phyloP scores from a whole-genome alignment of 768 basidiomycete species.

The Amylocystis lapponica region DNA sequence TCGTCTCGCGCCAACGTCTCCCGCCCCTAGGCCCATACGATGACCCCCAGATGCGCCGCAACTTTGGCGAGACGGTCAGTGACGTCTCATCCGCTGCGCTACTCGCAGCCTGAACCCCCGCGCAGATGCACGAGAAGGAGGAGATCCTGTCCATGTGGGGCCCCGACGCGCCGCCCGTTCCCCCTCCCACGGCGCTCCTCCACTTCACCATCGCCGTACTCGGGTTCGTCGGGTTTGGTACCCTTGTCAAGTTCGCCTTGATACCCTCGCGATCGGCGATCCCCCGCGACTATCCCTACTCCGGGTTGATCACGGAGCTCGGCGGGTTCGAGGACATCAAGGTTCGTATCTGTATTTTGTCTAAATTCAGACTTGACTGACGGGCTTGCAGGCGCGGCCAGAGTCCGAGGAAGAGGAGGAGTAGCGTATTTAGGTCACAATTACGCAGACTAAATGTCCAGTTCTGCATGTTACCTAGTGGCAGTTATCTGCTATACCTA shows the following conservation, averaged over 20 bases:
- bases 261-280: constrained; percentile 59
- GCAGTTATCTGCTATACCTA: too few relatives aligned
- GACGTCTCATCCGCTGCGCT: constrained; percentile 5
- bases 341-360: constrained; percentile 36
- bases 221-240: constrained; percentile 61
- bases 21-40: constrained; percentile 64
- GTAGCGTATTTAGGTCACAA: background rate
- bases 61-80: constrained; percentile 74
- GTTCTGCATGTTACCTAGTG: too few relatives aligned
- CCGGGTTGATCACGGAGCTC: constrained; percentile 69
- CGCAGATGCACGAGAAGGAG: constrained; percentile 73
- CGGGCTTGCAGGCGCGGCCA: constrained; percentile 9
- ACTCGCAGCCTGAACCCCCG: constrained; percentile 7
- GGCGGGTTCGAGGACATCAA: constrained; percentile 77
- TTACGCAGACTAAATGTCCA: too few relatives aligned
- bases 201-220: constrained; percentile 59
- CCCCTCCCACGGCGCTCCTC: constrained; percentile 52
- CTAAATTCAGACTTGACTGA: background rate
- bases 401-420: constrained; percentile 12
- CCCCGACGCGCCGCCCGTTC: constrained; percentile 63
- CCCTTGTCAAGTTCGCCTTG: constrained; percentile 48
- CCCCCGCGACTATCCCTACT: constrained; percentile 72
- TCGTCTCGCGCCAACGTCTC: constrained; percentile 58
- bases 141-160: constrained; percentile 87
- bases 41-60: constrained; percentile 69